Evolutionary conservation across 106 monocot genomes (phyloP), one percentile per base, ranked within the genome.

Genomic region (Platanthera guangdongensis): DNA sequence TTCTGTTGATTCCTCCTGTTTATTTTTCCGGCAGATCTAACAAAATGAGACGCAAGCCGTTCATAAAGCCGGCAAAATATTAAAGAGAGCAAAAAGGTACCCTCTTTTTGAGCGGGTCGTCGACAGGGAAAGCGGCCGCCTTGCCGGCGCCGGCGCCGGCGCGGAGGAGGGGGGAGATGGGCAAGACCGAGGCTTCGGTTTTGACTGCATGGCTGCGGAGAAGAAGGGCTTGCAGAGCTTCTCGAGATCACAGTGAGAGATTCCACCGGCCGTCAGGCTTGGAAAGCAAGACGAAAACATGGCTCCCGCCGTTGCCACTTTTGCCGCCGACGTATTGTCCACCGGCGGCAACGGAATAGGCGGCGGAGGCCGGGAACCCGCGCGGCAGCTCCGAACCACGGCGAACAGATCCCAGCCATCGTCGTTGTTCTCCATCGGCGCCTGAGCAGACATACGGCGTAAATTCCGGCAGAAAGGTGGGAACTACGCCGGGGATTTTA

Each of bases 1-100:
- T 95, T 92, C 80, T 80, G 81, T 85, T 95, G 88, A 63, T 82
- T 92, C 88, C 88, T 92, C 82, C 90, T 92, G 69, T 1, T 49
- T 19, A 51, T 30, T 8, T 50, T 21, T 46, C 8, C 13, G 32
- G 16, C 52, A 53, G 51, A 77, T 51, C 47, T 50, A 72, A 64
- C 14, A 16, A 50, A 50, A 19, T 21, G 74, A 57, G 16, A n/a
- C 4, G 11, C 64, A 3, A 30, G 69, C 7, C 46, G 54, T 47
- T 12, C 4, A 32, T 2, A 21, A 59, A 62, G 15, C 11, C n/a
- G 2, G 3, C 4, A 14, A 52, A 30, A 28, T 49, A 52, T 9
- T 8, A 28, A 71, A 71, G 8, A 48, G 4, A 25, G 21, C 2
- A 9, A 9, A 64, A 22, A 57, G 10, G 15, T 47, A 72, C 72